phyloP scores from a whole-genome alignment of 1,284 basidiomycete species.

The Volvariella volvacea region DNA sequence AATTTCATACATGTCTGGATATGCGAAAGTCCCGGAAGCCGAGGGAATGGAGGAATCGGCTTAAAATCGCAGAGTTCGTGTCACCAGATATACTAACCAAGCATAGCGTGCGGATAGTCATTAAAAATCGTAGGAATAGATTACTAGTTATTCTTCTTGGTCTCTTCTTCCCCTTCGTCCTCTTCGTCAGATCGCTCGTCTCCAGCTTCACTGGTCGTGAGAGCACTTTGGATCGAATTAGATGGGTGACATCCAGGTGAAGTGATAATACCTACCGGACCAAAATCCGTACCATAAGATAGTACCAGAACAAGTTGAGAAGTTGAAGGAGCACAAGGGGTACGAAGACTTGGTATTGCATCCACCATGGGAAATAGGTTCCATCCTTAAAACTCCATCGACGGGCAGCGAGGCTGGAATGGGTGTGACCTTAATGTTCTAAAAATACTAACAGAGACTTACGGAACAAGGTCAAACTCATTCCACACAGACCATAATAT shows the following conservation, averaged over 20 bases:
- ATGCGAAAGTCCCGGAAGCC: too few species aligned
- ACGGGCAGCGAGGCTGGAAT: constrained; percentile 23
- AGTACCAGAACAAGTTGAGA: constrained; percentile 91
- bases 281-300: constrained; percentile 69
- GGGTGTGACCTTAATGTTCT: constrained; percentile 1
- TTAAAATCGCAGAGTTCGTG: too few species aligned
- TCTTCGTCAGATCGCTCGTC: constrained; percentile 67
- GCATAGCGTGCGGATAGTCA: too few species aligned
- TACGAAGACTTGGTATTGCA: constrained; percentile 75
- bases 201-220: constrained; percentile 26
- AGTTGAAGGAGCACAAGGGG: constrained; percentile 73
- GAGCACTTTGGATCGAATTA: constrained; percentile 22
- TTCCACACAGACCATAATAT: constrained; percentile 87
- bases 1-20: constrained; percentile 14
- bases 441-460: constrained; percentile 24
- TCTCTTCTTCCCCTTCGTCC: constrained; percentile 42
- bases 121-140: background rate
- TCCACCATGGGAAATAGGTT: constrained; percentile 72
- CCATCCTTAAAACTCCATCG: constrained; percentile 61
- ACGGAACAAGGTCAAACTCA: constrained; percentile 80
- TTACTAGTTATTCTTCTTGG: constrained; percentile 10
- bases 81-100: too few species aligned
- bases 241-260: constrained; percentile 6
- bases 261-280: constrained; percentile 28
- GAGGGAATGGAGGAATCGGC: too few species aligned